Conservation (phyloP, 352 stramenopile species). For the Discostella stelligera region DNA sequence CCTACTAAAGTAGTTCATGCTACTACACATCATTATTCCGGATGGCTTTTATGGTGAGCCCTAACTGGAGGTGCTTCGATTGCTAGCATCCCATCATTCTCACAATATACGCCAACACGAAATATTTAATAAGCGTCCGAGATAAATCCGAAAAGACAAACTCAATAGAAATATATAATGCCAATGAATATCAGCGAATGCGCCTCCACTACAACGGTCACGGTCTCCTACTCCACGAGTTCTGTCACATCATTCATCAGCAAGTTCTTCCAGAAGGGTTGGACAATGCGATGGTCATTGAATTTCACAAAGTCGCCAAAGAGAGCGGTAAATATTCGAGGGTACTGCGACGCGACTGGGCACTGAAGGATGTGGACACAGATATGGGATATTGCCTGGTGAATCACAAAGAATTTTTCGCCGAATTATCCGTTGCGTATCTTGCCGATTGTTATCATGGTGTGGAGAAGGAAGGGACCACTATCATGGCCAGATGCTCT, state of each 20-base stretch:
- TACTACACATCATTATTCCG: slow-evolving; percentile 69
- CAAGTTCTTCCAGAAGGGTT: slow-evolving; percentile 62
- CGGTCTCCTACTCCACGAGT: slow-evolving; percentile 75
- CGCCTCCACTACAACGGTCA: slow-evolving; percentile 75
- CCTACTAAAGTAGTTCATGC: slow-evolving; percentile 60
- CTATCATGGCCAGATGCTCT: slow-evolving; percentile 53
- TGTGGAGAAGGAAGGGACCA: slow-evolving; percentile 46
- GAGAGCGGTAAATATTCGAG: slow-evolving; percentile 62
- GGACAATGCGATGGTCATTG: slow-evolving; percentile 50
- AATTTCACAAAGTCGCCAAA: slow-evolving; percentile 52
- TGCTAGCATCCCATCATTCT: background rate
- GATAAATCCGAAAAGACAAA: slow-evolving; percentile 66
- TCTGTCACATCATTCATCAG: slow-evolving; percentile 81
- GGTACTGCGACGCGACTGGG: slow-evolving; percentile 74
- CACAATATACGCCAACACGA: background rate
- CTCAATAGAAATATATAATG: slow-evolving; percentile 80
- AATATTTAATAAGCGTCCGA: slow-evolving; percentile 24
- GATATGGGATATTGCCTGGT: slow-evolving; percentile 72
- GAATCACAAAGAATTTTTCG: slow-evolving; percentile 81
- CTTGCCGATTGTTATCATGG: slow-evolving; percentile 64
- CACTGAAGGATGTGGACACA: slow-evolving; percentile 54
- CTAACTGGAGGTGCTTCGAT: background rate
- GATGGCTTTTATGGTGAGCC: slow-evolving; percentile 63
- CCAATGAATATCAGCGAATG: slow-evolving; percentile 67
- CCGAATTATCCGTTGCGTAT: slow-evolving; percentile 76